These are phyloP conservation scores for Apostasia shenzhenica DNA, from an alignment of 106 monocot species.

Conservation along the genomic window DNA sequence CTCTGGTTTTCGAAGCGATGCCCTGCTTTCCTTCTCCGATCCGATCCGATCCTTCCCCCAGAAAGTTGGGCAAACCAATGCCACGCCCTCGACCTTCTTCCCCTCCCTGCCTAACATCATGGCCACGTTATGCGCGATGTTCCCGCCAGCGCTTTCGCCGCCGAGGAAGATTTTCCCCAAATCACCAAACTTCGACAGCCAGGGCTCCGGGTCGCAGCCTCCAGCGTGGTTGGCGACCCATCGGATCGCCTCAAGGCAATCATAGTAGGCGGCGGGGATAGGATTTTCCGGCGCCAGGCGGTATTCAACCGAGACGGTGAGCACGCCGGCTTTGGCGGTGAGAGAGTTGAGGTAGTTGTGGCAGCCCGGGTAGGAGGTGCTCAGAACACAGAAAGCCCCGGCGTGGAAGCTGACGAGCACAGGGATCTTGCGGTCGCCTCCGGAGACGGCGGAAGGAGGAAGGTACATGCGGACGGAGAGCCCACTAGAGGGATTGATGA, in stretches of 20 bases:
- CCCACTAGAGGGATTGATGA: neutral
- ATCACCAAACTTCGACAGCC: neutral
- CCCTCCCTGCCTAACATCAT: neutral
- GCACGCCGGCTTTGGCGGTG: neutral
- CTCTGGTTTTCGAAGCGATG: too few relatives aligned
- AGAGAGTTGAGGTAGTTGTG: slow-evolving; percentile 10
- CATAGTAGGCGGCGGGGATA: slow-evolving; percentile 23
- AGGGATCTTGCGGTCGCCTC: neutral
- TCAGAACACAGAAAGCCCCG: neutral
- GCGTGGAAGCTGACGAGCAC: slow-evolving; percentile 1
- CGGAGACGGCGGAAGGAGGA: neutral
- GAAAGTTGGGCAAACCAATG: neutral
- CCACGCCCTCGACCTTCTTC: slow-evolving; percentile 1
- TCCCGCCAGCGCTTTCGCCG: slow-evolving; percentile 3
- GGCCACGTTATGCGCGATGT: slow-evolving; percentile 9
- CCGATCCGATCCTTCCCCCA: neutral
- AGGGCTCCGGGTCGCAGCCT: neutral
- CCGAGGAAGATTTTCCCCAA: neutral
- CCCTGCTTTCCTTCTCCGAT: neutral
- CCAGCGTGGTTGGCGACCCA: neutral
- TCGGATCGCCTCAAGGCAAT: slow-evolving; percentile 3
- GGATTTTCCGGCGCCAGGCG: slow-evolving; percentile 21
- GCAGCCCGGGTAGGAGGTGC: neutral
- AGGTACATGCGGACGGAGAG: slow-evolving; percentile 6
- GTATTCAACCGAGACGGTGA: slow-evolving; percentile 6